These are phyloP conservation scores for Phylloporus arenicola DNA, from an alignment of 768 basidiomycete species.

Conservation along the genomic window DNA sequence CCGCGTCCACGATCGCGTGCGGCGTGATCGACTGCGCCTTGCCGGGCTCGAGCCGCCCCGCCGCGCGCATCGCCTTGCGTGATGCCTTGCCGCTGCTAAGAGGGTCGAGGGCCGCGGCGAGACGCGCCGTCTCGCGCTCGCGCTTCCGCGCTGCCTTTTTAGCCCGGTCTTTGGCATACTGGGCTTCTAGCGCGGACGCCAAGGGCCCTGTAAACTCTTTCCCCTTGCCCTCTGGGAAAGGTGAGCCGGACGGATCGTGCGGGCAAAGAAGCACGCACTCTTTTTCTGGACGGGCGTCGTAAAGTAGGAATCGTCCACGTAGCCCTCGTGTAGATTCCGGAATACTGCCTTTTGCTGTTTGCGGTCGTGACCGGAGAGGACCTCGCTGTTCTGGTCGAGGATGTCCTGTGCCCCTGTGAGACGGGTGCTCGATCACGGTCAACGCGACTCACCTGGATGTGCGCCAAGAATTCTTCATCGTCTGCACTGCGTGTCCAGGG, in stretches of 20 bases:
- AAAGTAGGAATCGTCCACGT: conserved; percentile 25
- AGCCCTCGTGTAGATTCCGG: conserved; percentile 54
- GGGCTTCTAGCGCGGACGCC: conserved; percentile 52
- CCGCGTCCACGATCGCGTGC: conserved; percentile 57
- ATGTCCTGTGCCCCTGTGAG: conserved; percentile 41
- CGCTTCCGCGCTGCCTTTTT: conserved; percentile 78
- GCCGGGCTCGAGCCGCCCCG: conserved; percentile 44
- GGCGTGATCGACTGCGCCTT: conserved; percentile 25
- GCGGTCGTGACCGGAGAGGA: conserved; percentile 40
- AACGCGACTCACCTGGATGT: conserved; percentile 45
- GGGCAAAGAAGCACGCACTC: conserved; percentile 38
- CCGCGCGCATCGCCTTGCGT: conserved; percentile 60
- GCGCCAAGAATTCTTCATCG: conserved; percentile 52
- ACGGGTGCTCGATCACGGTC: not conserved
- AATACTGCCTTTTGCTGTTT: conserved; percentile 55
- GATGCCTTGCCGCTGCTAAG: conserved; percentile 58
- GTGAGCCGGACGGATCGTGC: not conserved
- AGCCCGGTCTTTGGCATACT: conserved; percentile 77
- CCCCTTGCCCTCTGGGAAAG: conserved; percentile 10
- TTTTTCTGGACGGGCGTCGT: conserved; percentile 30
- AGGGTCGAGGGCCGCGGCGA: conserved; percentile 58
- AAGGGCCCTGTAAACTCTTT: conserved; percentile 25
- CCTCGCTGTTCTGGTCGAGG: conserved; percentile 53
- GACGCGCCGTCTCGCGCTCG: conserved; percentile 50
- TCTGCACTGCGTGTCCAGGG: conserved; percentile 41